A percentile compares a stretch with the other conserved stretches of the same genome.
Conservation (phyloP, 2,329 filamentous ascomycete species). For the Pezicula carpinea region DNA sequence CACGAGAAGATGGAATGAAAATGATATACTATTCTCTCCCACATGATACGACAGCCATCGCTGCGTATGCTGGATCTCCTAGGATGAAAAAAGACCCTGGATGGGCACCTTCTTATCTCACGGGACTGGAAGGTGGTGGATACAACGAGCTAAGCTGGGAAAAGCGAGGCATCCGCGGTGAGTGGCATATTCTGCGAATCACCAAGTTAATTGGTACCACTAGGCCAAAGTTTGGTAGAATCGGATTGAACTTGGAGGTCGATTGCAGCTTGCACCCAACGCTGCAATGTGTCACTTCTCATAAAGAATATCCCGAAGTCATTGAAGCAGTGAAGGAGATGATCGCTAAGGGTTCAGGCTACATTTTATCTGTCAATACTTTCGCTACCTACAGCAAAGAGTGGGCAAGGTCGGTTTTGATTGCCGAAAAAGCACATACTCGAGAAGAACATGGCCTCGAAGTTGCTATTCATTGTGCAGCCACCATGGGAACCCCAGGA, state of each 20-base stretch:
- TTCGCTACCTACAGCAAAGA: constrained; percentile 3
- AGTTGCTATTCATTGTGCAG: no score
- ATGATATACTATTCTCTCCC: not conserved
- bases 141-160: not conserved
- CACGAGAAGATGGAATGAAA: constrained; percentile 12
- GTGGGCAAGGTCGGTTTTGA: constrained; percentile 1
- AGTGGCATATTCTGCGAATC: not conserved
- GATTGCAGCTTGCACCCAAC: not conserved
- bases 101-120: constrained; percentile 11
- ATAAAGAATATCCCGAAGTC: constrained; percentile 1
- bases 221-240: not conserved
- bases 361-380: not conserved
- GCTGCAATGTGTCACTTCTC: not conserved
- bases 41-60: constrained; percentile 3
- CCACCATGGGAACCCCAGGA: no score
- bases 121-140: constrained; percentile 3
- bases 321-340: constrained; percentile 4
- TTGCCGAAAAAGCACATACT: constrained; percentile 2
- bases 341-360: constrained; percentile 1
- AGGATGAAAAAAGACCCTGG: constrained; percentile 1
- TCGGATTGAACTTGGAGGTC: constrained; percentile 1
- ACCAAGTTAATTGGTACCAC: not conserved
- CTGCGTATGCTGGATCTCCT: constrained; percentile 4
- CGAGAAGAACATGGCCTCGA: constrained; percentile 1
- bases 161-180: not conserved